Conservation (phyloP, 2,329 filamentous ascomycete species). For the Colletotrichum sp. region DNA sequence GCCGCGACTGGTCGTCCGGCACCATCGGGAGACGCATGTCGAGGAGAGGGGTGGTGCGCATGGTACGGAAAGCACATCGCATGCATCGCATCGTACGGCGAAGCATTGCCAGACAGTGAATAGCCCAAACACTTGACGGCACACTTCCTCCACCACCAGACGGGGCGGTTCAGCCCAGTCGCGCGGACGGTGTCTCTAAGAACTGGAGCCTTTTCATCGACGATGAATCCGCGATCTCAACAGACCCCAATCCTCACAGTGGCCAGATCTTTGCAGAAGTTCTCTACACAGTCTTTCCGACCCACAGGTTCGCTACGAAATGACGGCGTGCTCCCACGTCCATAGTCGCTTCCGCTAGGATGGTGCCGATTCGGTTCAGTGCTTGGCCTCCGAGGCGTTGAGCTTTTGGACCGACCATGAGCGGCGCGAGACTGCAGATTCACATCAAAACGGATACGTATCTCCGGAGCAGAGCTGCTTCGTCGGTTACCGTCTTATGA, state of each 20-base stretch:
- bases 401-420: not conserved
- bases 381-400: not conserved
- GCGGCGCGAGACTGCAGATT: not conserved
- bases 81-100: not conserved
- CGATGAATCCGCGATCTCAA: not conserved
- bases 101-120: not conserved
- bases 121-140: not conserved
- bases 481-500: conserved; percentile 17
- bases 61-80: not conserved
- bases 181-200: not conserved
- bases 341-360: not conserved
- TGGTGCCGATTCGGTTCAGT: not conserved
- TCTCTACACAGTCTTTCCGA: not conserved
- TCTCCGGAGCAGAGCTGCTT: not conserved
- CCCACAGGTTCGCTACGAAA: not conserved
- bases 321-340: not conserved
- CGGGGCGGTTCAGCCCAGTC: not conserved
- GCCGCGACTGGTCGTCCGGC: not conserved
- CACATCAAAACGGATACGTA: not conserved
- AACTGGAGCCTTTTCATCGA: not conserved
- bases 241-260: not conserved
- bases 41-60: not conserved
- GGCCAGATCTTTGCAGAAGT: not conserved
- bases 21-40: not conserved
- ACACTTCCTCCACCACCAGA: not conserved